A percentile compares a stretch with the other conserved stretches of the same genome.
These are phyloP conservation scores for Fusarium phyllophilum DNA, from an alignment of 2,329 filamentous ascomycete genomes.

Conservation along the genomic window DNA sequence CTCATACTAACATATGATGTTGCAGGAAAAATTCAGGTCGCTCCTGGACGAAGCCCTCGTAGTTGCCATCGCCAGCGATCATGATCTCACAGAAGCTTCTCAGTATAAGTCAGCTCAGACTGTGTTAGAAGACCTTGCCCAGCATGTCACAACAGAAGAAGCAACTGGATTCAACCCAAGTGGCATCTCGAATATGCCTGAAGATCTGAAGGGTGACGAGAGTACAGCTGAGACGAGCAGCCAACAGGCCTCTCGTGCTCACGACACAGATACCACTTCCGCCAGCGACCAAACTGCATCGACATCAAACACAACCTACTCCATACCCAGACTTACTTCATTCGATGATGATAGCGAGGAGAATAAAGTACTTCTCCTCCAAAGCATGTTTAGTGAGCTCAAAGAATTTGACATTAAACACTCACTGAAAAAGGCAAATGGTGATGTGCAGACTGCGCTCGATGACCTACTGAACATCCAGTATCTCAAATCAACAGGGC, in stretches of 20 bases:
- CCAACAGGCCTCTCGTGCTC: slow-evolving; percentile 41
- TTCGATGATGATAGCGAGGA: slow-evolving; percentile 60
- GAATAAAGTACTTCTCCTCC: slow-evolving; percentile 71
- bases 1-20: slow-evolving; percentile 13
- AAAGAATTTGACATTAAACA: slow-evolving; percentile 72
- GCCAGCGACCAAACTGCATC: slow-evolving; percentile 41
- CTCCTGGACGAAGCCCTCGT: slow-evolving; percentile 82
- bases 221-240: slow-evolving; percentile 46
- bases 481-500: slow-evolving; percentile 75
- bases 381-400: slow-evolving; percentile 76
- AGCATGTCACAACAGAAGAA: slow-evolving; percentile 73
- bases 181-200: slow-evolving; percentile 65
- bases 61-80: slow-evolving; percentile 79
- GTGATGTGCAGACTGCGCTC: slow-evolving; percentile 75
- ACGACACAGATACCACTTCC: slow-evolving; percentile 46
- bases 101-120: slow-evolving; percentile 65
- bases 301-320: slow-evolving; percentile 31
- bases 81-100: slow-evolving; percentile 65
- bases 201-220: slow-evolving; percentile 37
- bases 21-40: slow-evolving; percentile 75
- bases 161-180: slow-evolving; percentile 82
- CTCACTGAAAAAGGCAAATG: slow-evolving; percentile 73
- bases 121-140: slow-evolving; percentile 73
- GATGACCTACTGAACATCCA: slow-evolving; percentile 84
- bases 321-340: slow-evolving; percentile 46